Base-by-base conservation (phyloP, 176 grass and related monocot genomes). In the Secale cereale region DNA sequence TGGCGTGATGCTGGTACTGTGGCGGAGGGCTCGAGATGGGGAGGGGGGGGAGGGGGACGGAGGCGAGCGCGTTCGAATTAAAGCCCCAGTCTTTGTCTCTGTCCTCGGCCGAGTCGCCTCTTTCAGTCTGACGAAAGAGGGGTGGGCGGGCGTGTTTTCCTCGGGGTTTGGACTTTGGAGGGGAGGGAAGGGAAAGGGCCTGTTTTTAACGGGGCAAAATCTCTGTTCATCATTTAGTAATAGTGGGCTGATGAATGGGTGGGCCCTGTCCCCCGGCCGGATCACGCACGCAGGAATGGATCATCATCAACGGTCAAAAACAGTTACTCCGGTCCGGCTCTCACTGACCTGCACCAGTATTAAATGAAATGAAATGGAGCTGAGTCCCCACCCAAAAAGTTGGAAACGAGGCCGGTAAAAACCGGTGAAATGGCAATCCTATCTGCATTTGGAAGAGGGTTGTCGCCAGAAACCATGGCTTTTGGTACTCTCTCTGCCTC, bases 31-130 rank as follows among this genome's bases (percentile, higher is more conserved):
- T 81, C 87, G 83, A 86, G 88, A 83, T 8, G 7, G 19, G 4
- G 11, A 13, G 40, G 43, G 10, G 3, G 70, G 4, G 70, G 70
- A 17, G 63, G 63, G 17, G 28, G 29, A 64, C 7, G 56, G 87
- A 89, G 80, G 83, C 65, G 78, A 84, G 19, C 76, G 85, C 89
- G 89, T 98, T 95, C 93, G 93, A 95, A 98, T 92, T 93, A 95
- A 98, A 98, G 95, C 74, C 16, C 41, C 54, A 22, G 19, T 40
- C 28, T 56, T 15, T 50, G 46, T 59, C 64, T 65, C 46, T 65
- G 27, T 80, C 74, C 79, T 73, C 56, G 4, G 13, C 68, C 81
- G 74, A 67, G 63, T 80, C 52, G 52, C 54, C 54, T 85, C 78
- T 50, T 48, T 48, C 45, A 16, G 46, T 46, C 43, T 46, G 43